Conservation (phyloP, 257 asterid species). For the Lithospermum erythrorhizon region DNA sequence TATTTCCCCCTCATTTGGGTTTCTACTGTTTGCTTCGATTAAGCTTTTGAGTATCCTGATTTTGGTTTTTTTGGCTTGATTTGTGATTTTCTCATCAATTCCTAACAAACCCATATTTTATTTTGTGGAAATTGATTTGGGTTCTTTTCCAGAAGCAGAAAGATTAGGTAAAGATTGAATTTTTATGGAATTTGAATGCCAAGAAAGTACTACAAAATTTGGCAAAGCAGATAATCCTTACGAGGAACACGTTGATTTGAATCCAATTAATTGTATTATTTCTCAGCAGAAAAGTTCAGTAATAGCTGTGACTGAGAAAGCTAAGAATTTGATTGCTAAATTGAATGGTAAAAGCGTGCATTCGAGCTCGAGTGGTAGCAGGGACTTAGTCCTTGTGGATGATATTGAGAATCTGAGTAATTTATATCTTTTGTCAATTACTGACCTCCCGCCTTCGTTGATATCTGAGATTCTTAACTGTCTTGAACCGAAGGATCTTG, state of each 20-base stretch:
- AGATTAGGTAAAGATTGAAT: conserved; percentile 11
- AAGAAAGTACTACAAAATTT: conserved; percentile 27
- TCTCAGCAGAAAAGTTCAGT: neutral
- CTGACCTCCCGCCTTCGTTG: conserved; percentile 79
- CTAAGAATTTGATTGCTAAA: conserved; percentile 11
- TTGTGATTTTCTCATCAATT: neutral
- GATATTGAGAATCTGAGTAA: conserved; percentile 16
- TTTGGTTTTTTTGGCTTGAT: neutral
- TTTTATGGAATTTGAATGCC: conserved; percentile 98
- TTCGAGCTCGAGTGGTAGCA: conserved; percentile 5
- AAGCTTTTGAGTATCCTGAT: neutral
- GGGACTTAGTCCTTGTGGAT: conserved; percentile 15
- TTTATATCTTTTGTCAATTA: conserved; percentile 15
- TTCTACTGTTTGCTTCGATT: neutral
- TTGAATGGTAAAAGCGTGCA: conserved; percentile 21
- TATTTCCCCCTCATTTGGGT: neutral
- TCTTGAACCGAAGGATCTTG: conserved; percentile 87
- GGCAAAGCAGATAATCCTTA: conserved; percentile 23
- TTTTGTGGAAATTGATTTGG: conserved; percentile 45
- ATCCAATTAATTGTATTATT: conserved; percentile 14
- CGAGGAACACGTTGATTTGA: conserved; percentile 16
- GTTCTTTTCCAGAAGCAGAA: conserved; percentile 1
- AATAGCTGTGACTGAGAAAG: conserved; percentile 12
- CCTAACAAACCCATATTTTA: neutral
- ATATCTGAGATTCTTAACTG: conserved; percentile 66